Base-by-base conservation (phyloP, 2,329 filamentous ascomycete species). In the Hymenoscyphus repandus region DNA sequence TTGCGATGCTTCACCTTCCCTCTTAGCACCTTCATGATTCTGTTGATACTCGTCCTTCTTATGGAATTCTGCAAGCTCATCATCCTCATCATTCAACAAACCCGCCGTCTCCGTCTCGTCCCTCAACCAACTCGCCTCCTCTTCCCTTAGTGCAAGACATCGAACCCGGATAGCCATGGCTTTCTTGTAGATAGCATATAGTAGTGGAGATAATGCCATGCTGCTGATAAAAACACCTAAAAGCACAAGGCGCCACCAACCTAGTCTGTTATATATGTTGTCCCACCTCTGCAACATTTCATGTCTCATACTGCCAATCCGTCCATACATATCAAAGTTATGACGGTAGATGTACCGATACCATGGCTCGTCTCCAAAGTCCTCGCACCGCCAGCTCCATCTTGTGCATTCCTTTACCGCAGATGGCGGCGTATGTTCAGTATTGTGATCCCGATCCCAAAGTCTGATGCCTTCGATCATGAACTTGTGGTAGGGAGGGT, bases 271-370 rank as follows among this genome's bases (percentile, higher is more conserved):
- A 9, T 51, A 45, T 36, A 52, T 38, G 13, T 50, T 58, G 7
- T 18, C 45, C 48, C 52, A 55, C 47, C 57, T 52, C 33, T 22
- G 53, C 37, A 50, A 45, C n/a, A 55, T 33, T 33, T 55, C 47
- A 38, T 56, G 53, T 30, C 47, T 43, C 40, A 57, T 51, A 15
- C 41, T 56, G 12, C 56, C 56, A 7, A 53, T 58, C 46, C 48
- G 55, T 11, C 56, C 58, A 49, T 53, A 57, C 42, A 57, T 40
- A 47, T 59, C 56, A 34, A 57, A 57, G 32, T 60, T 46, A 30
- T 57, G 41, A 20, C 40, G 43, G 41, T 55, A 58, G 43, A 59
- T 48, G 52, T 58, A 60, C 40, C 51, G 43, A 45, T 57, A 60
- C 47, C 48, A 57, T 1, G 56, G 54, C 45, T 50, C 49, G 12